Conservation (phyloP, 2,329 filamentous ascomycete genomes). For the Diaporthe caulivora region DNA sequence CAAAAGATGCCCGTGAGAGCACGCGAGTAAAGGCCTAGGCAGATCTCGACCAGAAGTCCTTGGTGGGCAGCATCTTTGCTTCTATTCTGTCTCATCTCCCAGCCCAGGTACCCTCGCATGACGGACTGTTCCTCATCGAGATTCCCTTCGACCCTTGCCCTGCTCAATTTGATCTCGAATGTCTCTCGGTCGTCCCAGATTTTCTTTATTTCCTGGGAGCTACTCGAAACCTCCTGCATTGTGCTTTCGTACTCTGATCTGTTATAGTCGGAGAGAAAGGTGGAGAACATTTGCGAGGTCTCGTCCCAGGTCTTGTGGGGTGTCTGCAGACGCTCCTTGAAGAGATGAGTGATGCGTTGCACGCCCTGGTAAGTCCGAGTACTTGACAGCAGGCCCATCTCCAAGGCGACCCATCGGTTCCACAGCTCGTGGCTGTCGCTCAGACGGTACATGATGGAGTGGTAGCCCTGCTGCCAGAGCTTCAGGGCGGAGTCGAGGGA, state of each 20-base stretch:
- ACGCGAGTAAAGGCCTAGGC: slow-evolving; percentile 80
- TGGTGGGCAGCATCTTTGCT: slow-evolving; percentile 65
- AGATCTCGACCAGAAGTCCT: slow-evolving; percentile 62
- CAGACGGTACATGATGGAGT: slow-evolving; percentile 79
- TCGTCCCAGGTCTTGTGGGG: slow-evolving; percentile 82
- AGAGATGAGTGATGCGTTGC: slow-evolving; percentile 76
- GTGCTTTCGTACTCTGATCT: slow-evolving; percentile 77
- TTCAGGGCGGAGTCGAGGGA: slow-evolving; percentile 74
- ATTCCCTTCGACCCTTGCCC: slow-evolving; percentile 69
- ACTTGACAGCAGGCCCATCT: slow-evolving; percentile 75
- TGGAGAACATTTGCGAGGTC: slow-evolving; percentile 81
- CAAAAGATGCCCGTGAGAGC: slow-evolving; percentile 79
- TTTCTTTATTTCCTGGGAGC: slow-evolving; percentile 73
- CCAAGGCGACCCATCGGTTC: slow-evolving; percentile 81
- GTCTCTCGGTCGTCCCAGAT: slow-evolving; percentile 74
- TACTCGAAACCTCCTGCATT: slow-evolving; percentile 76
- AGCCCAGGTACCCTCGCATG: slow-evolving; percentile 81
- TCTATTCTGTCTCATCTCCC: slow-evolving; percentile 76
- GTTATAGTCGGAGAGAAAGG: slow-evolving; percentile 79
- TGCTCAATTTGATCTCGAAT: slow-evolving; percentile 75
- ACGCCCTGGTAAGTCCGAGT: slow-evolving; percentile 68
- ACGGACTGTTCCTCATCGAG: slow-evolving; percentile 63
- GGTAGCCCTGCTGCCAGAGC: slow-evolving; percentile 79
- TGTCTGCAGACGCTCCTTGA: slow-evolving; percentile 76
- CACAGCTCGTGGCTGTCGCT: slow-evolving; percentile 83